Evolutionary conservation across 2,329 filamentous ascomycete genomes (phyloP), one percentile per base, ranked within the genome.

Genomic region (Penicillium sp.): DNA sequence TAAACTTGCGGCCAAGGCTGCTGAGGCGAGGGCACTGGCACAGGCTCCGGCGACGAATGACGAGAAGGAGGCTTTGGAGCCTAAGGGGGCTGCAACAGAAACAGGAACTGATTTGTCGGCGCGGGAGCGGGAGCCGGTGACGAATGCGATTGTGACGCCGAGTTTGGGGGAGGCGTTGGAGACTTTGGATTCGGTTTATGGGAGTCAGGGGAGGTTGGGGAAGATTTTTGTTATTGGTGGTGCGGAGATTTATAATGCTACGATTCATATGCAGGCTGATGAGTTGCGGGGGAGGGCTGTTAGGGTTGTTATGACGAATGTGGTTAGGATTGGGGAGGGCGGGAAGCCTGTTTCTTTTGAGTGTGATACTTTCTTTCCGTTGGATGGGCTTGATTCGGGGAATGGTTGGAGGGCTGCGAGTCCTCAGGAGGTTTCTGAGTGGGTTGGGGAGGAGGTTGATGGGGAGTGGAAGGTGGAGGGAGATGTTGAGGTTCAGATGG

Each of bases 211-310:
- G 36, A 62, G 54, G 11, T 60, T 84, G 29, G 80, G 77, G 8
- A 80, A 80, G 59, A 78, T 89, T 3, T 97, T 91, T 69, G 81
- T 97, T 36, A 96, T 99, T 62, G 93, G 93, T 19, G 93, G 93
- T 4, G 87, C 83, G 48, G 86, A 90, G 72, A 85, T 97, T 57
- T 99, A 97, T 71, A 76, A 75, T 33, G 80, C 84, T 18, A 85
- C 89, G 12, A 74, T 97, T 64, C 43, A 57, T 10, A 47, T 66
- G 36, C 50, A 16, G 36, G 42, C 19, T 39, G 36, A 8, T 34
- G 53, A 29, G 8, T 14, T 52, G 27, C 2, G 11, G 28, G 31
- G 31, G 38, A 46, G 52, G 36, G 55, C 56, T 18, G 49, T 73
- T 31, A 54, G 71, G 46, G 65, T 73, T 55, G 62, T 73, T 18